Base-by-base conservation (phyloP, 495 filamentous ascomycete species). In the Lasiosphaeris hirsuta region DNA sequence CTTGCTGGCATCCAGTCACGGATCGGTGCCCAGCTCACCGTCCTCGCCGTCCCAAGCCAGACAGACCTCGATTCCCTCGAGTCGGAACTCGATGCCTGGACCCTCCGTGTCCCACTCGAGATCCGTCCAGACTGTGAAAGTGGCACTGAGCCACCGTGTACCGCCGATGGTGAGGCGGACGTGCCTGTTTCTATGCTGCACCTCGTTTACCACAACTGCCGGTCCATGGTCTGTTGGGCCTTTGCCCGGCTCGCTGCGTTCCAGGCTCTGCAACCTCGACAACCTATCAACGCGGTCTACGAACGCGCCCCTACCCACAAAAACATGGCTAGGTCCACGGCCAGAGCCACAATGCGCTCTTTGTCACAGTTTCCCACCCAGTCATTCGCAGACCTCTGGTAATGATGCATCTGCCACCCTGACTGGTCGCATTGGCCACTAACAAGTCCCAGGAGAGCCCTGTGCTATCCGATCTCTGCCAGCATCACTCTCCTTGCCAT, bases 1-100 rank as follows among this genome's bases (percentile, higher is more conserved):
- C 42, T 56, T n/a, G 39, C 53, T 8, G n/a, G 8, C 10, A 56
- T 56, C 19, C 53, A 56, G 19, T 11, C 13, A 18, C 49, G 49
- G 15, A 1, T 39, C 36, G 30, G 11, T 1, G 15, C 34, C 5
- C 10, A 37, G 42, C 43, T 47, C 41, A 46, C 43, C 23, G 38
- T 13, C 23, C 33, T 19, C 33, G 35, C 43, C 23, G 37, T 13
- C 13, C 33, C 34, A 10, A 34, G 15, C 30, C 10, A 37, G 9
- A 3, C 49, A 4, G 34, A 39, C 7, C 49, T 39, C 36, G 10
- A 40, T n/a, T 14, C 34, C n/a, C 35, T 51, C 2, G 17, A 39
- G 15, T 38, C 49, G 3, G 49, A 51, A 10, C 49, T 51, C 6
- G 49, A 51, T 15, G 36, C 34, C 1, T 51, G 49, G 49, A 19